Base-by-base conservation (phyloP, 805 yeast species). In the Sporopachydermia lactativora region DNA sequence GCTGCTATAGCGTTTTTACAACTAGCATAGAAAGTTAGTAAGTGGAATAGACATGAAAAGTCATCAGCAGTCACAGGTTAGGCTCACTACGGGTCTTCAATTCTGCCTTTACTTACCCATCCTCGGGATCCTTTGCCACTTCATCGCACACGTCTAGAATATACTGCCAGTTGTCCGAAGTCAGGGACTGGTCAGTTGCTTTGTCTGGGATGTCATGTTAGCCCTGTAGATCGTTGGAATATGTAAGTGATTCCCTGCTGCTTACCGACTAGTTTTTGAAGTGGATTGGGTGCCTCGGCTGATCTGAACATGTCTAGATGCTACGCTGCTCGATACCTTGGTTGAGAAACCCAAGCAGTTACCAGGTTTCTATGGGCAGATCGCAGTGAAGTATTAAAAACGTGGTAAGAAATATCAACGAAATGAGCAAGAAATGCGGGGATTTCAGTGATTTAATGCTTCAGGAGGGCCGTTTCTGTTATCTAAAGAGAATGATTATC, bases 161-260 rank as follows among this genome's bases (percentile, higher is more conserved):
- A 41, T 60, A 63, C 39, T 70, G 73, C 78, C 83, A 81, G 59
- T 81, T 78, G 52, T 81, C 92, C 11, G 70, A 61, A 3, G 77
- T 67, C 28, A 78, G 62, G 13, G 69, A 68, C 24, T 77, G 70
- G 47, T 75, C 77, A 0, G 92, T 81, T 15, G 88, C 84, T 52
- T 66, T 68, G 15, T 18, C 48, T 42, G 17, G 64, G 65, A 4
- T 51, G 55, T 24, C 42, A 38, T 14, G 14, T 5, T 3, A 39
- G 35, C 17, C 14, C 39, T 15, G 19, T 18, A 3, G 15, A 17
- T 16, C 8, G 5, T 4, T 11, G 8, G 5, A 24, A 3, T 4
- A 15, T 18, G 1, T 8, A 6, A 3, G 39, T 39, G 4, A 53
- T 50, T 4, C 49, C 46, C 28, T 46, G 44, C 28, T 54, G 43